Conservation (phyloP, 2,329 filamentous ascomycete genomes). For the Ceratocystis diversiconidia region DNA sequence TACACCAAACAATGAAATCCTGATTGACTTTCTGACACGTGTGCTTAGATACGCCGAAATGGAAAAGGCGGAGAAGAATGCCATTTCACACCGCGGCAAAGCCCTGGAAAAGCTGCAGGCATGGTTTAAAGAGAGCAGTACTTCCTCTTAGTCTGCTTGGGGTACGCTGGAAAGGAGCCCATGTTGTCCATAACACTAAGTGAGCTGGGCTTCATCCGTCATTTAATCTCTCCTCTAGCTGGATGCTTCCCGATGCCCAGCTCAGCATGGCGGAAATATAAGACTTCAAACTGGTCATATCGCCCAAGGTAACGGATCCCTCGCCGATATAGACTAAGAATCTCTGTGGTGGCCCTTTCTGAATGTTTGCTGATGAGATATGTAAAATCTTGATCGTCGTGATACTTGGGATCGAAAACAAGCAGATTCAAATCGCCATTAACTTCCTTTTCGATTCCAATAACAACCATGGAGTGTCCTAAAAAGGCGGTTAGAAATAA, state of each 20-base stretch:
- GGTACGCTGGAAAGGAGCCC: background rate
- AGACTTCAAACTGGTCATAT: slow-evolving; percentile 64
- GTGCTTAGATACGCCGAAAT: slow-evolving; percentile 69
- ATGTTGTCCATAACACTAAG: background rate
- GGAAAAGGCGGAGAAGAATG: slow-evolving; percentile 76
- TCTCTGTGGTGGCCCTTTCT: slow-evolving; percentile 27
- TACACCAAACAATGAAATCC: background rate
- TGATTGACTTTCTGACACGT: background rate
- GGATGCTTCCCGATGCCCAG: slow-evolving; percentile 22
- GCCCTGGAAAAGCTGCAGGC: slow-evolving; percentile 75
- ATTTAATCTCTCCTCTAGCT: background rate
- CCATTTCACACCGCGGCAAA: slow-evolving; percentile 77
- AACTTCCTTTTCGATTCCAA: slow-evolving; percentile 61
- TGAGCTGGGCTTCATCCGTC: background rate
- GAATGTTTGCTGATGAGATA: background rate
- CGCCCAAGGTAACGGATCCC: slow-evolving; percentile 52
- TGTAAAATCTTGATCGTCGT: slow-evolving; percentile 13
- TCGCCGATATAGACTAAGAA: slow-evolving; percentile 61
- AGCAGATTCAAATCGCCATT: slow-evolving; percentile 56
- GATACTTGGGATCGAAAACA: slow-evolving; percentile 59
- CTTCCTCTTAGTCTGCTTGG: background rate
- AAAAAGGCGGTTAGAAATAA: background rate
- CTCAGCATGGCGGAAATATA: slow-evolving; percentile 40
- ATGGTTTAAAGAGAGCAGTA: slow-evolving; percentile 50
- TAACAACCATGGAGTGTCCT: slow-evolving; percentile 81